Evolutionary conservation across 306 rosid genomes (phyloP).

Genomic region (Comarum palustre): DNA sequence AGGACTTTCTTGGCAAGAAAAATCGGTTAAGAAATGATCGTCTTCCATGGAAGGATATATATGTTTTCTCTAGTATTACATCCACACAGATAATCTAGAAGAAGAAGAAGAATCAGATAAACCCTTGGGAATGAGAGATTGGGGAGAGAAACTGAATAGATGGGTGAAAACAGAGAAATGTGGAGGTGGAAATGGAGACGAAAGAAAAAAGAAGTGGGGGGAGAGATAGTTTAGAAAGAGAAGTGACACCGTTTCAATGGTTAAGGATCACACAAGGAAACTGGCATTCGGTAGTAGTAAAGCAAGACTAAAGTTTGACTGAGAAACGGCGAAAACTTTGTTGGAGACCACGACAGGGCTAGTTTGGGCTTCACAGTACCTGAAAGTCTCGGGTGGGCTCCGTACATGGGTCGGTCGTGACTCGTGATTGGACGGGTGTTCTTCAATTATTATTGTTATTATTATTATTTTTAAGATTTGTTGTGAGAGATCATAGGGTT

Average conservation of each 20-base stretch:
- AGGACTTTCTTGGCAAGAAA: constrained; percentile 47
- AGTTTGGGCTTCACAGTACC: background rate
- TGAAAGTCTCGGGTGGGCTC: background rate
- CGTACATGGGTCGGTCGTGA: no score
- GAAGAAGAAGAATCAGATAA: constrained; percentile 7
- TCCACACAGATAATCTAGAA: constrained; percentile 19
- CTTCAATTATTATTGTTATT: background rate
- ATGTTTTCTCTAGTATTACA: background rate
- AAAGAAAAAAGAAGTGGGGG: constrained; percentile 3
- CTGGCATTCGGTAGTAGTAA: no score
- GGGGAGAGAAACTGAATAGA: constrained; percentile 15
- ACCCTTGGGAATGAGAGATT: constrained; percentile 15
- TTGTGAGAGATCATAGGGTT: no score
- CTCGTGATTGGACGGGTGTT: background rate
- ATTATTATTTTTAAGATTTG: no score
- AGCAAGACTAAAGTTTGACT: no score
- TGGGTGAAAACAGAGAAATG: background rate
- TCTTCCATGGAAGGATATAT: constrained; percentile 11
- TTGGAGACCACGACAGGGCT: no score
- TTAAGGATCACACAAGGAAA: constrained; percentile 21
- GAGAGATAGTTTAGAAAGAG: constrained; percentile 30
- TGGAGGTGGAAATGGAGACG: constrained; percentile 12
- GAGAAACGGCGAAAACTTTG: no score
- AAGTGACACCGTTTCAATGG: constrained; percentile 28
- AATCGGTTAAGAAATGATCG: constrained; percentile 35